Conservation (phyloP, 345 rosid species). For the Aquilaria yunnanensis region DNA sequence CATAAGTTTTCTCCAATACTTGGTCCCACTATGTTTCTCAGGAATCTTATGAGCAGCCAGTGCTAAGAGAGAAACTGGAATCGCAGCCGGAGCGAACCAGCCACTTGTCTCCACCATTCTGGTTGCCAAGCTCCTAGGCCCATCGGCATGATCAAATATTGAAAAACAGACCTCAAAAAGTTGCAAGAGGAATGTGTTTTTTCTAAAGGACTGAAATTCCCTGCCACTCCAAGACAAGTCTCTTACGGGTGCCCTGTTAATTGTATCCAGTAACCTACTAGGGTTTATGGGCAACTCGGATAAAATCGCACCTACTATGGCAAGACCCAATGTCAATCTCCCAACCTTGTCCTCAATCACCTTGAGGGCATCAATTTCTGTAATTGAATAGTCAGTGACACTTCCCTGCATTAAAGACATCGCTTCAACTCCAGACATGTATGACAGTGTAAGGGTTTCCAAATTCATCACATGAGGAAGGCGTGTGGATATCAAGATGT, state of each 20-base stretch:
- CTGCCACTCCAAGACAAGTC: conserved; percentile 58
- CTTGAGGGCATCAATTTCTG: conserved; percentile 71
- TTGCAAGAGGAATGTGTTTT: conserved; percentile 62
- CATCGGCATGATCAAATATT: conserved; percentile 87
- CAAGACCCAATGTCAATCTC: conserved; percentile 71
- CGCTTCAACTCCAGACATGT: conserved; percentile 82
- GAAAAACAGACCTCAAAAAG: conserved; percentile 95
- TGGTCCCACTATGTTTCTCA: conserved; percentile 50
- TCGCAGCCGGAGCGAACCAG: conserved; percentile 87
- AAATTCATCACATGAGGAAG: conserved; percentile 79
- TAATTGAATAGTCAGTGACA: conserved; percentile 47
- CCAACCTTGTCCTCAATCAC: conserved; percentile 82
- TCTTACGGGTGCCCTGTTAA: conserved; percentile 75
- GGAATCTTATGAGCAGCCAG: conserved; percentile 79
- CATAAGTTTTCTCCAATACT: conserved; percentile 48
- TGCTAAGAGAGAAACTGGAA: conserved; percentile 64
- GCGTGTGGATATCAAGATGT: conserved; percentile 70
- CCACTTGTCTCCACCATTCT: conserved; percentile 85
- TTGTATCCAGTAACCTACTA: conserved; percentile 76
- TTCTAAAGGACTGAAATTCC: conserved; percentile 38
- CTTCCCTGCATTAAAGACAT: conserved; percentile 77
- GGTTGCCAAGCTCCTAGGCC: conserved; percentile 86
- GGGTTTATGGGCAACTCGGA: conserved; percentile 91
- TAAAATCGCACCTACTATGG: conserved; percentile 71
- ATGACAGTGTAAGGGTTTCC: conserved; percentile 76